Evolutionary conservation across 257 asterid species (phyloP).

Genomic region (Prunella vulgaris): DNA sequence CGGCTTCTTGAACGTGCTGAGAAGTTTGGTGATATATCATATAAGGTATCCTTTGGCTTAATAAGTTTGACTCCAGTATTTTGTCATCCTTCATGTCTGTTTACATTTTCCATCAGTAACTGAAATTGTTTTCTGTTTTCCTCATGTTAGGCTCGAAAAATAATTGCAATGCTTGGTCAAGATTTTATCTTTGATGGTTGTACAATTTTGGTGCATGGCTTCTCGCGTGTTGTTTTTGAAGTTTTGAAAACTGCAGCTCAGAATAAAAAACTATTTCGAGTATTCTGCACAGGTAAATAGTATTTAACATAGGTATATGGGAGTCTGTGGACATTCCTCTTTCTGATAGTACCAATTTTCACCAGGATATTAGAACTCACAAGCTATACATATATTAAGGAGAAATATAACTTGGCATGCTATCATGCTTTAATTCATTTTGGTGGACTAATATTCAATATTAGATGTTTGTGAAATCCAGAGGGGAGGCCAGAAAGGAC

Average conservation of each 20-base stretch:
- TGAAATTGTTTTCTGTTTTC: slow-evolving; percentile 10
- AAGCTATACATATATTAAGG: background rate
- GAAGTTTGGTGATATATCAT: slow-evolving; percentile 91
- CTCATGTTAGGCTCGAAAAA: slow-evolving; percentile 63
- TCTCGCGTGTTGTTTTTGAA: slow-evolving; percentile 85
- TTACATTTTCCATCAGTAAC: background rate
- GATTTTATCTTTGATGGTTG: slow-evolving; percentile 91
- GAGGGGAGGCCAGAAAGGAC: slow-evolving; percentile 85
- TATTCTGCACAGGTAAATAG: slow-evolving; percentile 72
- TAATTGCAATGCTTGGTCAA: slow-evolving; percentile 82
- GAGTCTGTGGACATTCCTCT: background rate
- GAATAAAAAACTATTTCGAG: slow-evolving; percentile 65
- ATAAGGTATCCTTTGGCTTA: slow-evolving; percentile 42
- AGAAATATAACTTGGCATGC: background rate
- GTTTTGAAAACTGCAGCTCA: slow-evolving; percentile 74
- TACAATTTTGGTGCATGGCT: slow-evolving; percentile 93
- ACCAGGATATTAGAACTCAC: background rate
- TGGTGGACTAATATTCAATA: background rate
- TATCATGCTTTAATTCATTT: slow-evolving; percentile 14
- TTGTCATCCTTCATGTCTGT: slow-evolving; percentile 1
- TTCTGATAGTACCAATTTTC: slow-evolving; percentile 8
- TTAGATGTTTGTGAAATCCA: slow-evolving; percentile 35
- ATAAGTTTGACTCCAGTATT: background rate
- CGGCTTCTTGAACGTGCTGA: slow-evolving; percentile 92
- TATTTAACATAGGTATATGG: background rate